phyloP scores from a whole-genome alignment of 176 grass and related monocot genomes.

The Carex scoparia region DNA sequence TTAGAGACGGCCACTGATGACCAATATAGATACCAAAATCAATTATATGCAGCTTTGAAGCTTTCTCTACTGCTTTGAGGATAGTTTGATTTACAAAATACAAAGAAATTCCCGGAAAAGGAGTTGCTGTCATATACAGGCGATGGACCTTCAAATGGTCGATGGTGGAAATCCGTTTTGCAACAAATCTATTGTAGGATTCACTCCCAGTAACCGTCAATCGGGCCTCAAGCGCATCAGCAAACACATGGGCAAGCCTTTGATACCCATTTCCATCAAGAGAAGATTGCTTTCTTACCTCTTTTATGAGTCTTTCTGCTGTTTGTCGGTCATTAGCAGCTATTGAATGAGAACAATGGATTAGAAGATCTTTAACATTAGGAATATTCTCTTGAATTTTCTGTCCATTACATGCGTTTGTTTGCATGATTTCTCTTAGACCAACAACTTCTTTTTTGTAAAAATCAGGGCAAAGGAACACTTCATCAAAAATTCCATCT shows the following conservation, averaged over 20 bases:
- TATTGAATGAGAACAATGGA: conserved; percentile 29
- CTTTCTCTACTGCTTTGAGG: conserved; percentile 1
- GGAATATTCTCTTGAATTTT: conserved; percentile 26
- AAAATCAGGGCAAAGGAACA: conserved; percentile 24
- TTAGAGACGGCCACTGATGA: conserved; percentile 18
- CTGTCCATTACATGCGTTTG: conserved; percentile 1
- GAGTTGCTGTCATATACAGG: conserved; percentile 18
- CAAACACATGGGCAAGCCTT: conserved; percentile 26
- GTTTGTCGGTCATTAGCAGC: conserved; percentile 28
- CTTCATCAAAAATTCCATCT: conserved; percentile 23
- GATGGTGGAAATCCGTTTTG: conserved; percentile 15
- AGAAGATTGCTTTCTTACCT: conserved; percentile 30
- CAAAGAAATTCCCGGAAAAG: neutral
- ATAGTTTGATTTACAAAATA: conserved; percentile 21
- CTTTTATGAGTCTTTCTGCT: conserved; percentile 22
- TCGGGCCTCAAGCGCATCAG: conserved; percentile 30
- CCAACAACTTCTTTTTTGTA: conserved; percentile 13
- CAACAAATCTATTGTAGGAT: conserved; percentile 22
- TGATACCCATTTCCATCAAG: conserved; percentile 22
- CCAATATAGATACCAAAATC: conserved; percentile 19
- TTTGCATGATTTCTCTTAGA: conserved; percentile 30
- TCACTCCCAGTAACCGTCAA: conserved; percentile 29
- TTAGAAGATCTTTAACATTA: conserved; percentile 31
- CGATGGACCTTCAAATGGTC: conserved; percentile 30
- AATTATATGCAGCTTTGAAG: conserved; percentile 27